Evolutionary conservation across 805 yeast species (phyloP), one percentile per base, ranked within the genome.

Genomic region (Clavispora asparagi): DNA sequence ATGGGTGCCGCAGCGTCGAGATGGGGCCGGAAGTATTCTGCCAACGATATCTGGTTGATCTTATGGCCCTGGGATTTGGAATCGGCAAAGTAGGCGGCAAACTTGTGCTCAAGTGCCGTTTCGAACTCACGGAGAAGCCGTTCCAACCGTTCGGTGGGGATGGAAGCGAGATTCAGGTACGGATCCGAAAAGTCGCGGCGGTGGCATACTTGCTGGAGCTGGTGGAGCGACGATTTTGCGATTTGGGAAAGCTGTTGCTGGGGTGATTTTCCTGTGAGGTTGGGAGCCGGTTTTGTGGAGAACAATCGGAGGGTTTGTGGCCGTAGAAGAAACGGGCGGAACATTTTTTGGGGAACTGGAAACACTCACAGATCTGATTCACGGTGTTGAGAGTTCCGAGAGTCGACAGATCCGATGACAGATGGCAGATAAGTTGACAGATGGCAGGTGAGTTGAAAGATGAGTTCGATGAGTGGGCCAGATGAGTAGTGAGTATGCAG

Each of bases 21-120:
- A 11, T 36, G 26, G 3, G 51, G 51, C 31, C 37, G 33, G 35
- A 48, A 33, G 41, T 45, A 48, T 37, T 48, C 51, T 5, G 49
- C 36, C 19, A 41, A 27, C 14, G 48, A 26, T 25, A 41, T n/a
- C 27, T 23, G 17, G 23, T 25, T 17, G 27, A 35, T 12, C 7
- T 25, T 29, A 16, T 1, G 16, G 4, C 23, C 31, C 16, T 16
- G 26, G 12, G 5, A 1, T 9, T 25, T 17, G 16, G 17, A 10
- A 19, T 9, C 6, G 3, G 23, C 37, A 11, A 41, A 19, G 33
- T 33, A 35, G 26, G 19, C 16, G 26, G 29, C 16, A n/a, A 28
- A 26, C 12, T 31, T 32, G 11, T 13, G 10, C 31, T 19, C n/a
- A 13, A 41, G 25, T 4, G 23, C 25, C 2, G 19, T 3, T 9